Evolutionary conservation across 768 basidiomycete species (phyloP), one percentile per base, ranked within the genome.

Genomic region (Cubamyces sp.): DNA sequence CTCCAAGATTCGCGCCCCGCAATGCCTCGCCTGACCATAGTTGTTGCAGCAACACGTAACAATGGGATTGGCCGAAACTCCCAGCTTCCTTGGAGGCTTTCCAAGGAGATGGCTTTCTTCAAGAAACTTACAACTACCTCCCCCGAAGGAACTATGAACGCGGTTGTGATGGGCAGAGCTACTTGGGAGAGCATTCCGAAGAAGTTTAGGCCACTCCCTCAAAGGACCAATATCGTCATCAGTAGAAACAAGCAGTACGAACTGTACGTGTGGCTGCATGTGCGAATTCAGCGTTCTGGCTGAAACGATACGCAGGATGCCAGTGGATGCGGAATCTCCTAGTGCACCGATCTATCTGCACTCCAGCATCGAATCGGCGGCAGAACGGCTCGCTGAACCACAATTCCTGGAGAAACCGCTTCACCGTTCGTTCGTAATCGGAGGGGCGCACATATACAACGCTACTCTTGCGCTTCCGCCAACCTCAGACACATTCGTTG

Each of bases 141-240:
- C 34, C 84, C 87, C 6, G 75, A 80, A 40, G 82, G 79, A 6
- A 72, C 69, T 47, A 77, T 72, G 60, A 98, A 98, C 75, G 86
- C 84, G 1, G 88, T 98, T 19, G 78, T 98, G 57, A 98, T 99
- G 96, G 97, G 97, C 14, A 83, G 96, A 58, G 94, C 92, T 70
- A 96, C 95, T 15, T 99, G 97, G 97, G 94, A 98, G 76, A 92
- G 92, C 72, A 98, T 99, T 57, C 96, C 97, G 8, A 65, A 71
- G 19, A 91, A 87, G 73, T 91, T 90, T 76, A 81, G 91, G 64
- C 97, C 97, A 5, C 81, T 99, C 19, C 78, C 82, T 43, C 83
- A 82, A 46, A 81, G 97, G 52, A 57, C 82, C 57, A 99, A 98
- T 71, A 73, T 96, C 25, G 86, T 99, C 59, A 75, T 96, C 61